These are phyloP conservation scores for Lachnellula arida DNA, from an alignment of 2,329 filamentous ascomycete genomes.

Conservation along the genomic window DNA sequence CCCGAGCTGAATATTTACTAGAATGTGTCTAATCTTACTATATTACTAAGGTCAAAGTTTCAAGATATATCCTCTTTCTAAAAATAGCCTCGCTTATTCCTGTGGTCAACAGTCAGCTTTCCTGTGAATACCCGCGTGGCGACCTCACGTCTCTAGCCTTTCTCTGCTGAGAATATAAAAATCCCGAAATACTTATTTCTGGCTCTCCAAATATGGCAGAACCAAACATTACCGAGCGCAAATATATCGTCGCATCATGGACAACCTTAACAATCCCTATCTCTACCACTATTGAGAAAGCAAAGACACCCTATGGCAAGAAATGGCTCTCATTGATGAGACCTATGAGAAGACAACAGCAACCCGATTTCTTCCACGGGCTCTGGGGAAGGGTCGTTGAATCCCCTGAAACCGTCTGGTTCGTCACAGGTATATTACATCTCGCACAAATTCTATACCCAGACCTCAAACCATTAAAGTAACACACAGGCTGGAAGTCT, in stretches of 20 bases:
- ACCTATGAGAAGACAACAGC: not conserved
- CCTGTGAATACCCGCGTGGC: too few relatives aligned
- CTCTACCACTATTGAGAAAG: not conserved
- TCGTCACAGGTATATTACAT: not conserved
- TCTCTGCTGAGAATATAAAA: too few relatives aligned
- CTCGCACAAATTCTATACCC: not conserved
- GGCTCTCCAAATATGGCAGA: not conserved
- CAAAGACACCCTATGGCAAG: not conserved
- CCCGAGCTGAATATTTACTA: too few relatives aligned
- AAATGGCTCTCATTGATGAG: constrained; percentile 1
- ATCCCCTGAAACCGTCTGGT: not conserved
- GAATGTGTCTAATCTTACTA: too few relatives aligned
- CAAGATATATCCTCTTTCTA: too few relatives aligned
- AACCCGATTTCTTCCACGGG: not conserved
- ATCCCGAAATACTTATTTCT: too few relatives aligned
- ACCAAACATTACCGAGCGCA: not conserved
- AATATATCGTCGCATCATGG: not conserved
- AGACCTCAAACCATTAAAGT: not conserved
- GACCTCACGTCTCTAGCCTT: too few relatives aligned
- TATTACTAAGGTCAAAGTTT: too few relatives aligned
- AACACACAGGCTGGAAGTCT: not conserved
- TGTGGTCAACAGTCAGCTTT: too few relatives aligned
- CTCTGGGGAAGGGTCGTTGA: not conserved
- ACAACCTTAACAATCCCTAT: not conserved
- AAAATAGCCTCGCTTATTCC: too few relatives aligned